These are phyloP conservation scores for Conringia planisiliqua DNA, from an alignment of 345 rosid species.

Conservation along the genomic window DNA sequence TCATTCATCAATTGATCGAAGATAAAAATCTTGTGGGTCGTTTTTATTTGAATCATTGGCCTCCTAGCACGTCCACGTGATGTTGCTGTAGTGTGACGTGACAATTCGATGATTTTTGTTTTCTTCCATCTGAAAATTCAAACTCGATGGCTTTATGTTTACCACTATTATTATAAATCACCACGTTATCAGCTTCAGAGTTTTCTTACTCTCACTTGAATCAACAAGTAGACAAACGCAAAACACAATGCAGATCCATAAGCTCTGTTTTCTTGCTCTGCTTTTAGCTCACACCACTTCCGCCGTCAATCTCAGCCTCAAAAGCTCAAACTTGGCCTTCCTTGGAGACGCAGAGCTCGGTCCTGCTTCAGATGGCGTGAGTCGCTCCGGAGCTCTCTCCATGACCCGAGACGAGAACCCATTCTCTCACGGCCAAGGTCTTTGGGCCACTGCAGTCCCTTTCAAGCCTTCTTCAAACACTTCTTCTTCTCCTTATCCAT, in stretches of 20 bases:
- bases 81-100: background rate
- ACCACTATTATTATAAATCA: background rate
- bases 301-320: background rate
- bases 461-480: background rate
- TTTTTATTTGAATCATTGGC: background rate
- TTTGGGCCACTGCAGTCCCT: background rate
- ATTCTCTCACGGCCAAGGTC: constrained; percentile 1
- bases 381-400: background rate
- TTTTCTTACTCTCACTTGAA: background rate
- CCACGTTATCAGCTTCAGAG: too few species aligned
- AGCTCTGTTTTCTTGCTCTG: constrained; percentile 14
- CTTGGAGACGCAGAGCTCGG: constrained; percentile 2
- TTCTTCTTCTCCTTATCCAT: background rate
- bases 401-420: background rate
- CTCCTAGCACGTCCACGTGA: background rate
- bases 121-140: background rate
- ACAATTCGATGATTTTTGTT: background rate
- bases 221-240: background rate
- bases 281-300: background rate
- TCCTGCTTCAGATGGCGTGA: background rate
- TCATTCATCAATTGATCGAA: background rate
- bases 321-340: background rate
- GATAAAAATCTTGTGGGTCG: background rate
- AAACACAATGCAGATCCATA: background rate
- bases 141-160: background rate